These are phyloP conservation scores for Linanthus parryae DNA, from an alignment of 148 eudicot genomes.

Conservation along the genomic window DNA sequence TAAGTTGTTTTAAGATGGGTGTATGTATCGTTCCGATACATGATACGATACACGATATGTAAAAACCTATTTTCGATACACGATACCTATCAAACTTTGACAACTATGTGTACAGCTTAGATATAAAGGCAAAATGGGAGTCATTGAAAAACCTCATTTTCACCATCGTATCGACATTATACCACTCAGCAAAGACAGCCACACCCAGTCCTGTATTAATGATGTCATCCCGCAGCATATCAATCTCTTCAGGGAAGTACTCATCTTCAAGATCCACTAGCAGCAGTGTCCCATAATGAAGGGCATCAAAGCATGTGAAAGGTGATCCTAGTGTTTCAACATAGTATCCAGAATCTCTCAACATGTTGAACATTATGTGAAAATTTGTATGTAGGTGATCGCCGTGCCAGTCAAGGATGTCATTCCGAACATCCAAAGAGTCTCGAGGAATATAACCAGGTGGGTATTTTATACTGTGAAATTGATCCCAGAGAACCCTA, in stretches of 20 bases:
- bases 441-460: constrained; percentile 98
- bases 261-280: constrained; percentile 99
- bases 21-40: too few species aligned
- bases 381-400: constrained; percentile 96
- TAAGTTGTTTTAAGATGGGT: too few species aligned
- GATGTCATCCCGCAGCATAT: constrained; percentile 75
- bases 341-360: constrained; percentile 91
- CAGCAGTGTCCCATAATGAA: constrained; percentile 82
- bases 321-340: constrained; percentile 97
- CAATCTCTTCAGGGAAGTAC: constrained; percentile 77
- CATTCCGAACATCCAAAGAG: constrained; percentile 95
- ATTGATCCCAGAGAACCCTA: constrained; percentile 94
- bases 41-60: too few species aligned
- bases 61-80: too few species aligned
- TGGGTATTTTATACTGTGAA: constrained; percentile 91
- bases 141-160: constrained; percentile 97
- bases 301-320: constrained; percentile 96
- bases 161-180: constrained; percentile 91
- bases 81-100: too few species aligned
- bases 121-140: too few species aligned
- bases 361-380: constrained; percentile 90
- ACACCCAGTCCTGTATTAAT: constrained; percentile 71
- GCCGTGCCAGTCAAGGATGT: constrained; percentile 99
- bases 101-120: too few species aligned
- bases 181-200: constrained; percentile 96